Evolutionary conservation across 257 asterid species (phyloP), one percentile per base, ranked within the genome.

Genomic region (Echites panduratus): DNA sequence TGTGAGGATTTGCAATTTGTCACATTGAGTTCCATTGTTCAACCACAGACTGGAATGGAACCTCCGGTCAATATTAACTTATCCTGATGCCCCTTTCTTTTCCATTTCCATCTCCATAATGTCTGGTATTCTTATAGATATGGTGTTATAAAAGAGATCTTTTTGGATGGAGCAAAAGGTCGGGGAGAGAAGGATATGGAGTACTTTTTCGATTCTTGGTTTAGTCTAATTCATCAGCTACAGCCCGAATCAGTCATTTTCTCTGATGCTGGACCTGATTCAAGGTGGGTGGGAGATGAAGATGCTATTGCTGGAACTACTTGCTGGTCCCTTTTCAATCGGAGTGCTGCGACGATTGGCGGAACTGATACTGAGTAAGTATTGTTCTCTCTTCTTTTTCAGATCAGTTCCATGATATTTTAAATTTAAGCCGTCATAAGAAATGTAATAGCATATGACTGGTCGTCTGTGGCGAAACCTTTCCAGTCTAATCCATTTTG

Each of bases 211-310:
- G 87, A 86, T 64, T 90, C 83, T 69, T 92, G 99, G 99, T 92
- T 88, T 84, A 81, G 87, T 75, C 79, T 87, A 26, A 84, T 92
- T 82, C 98, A 87, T 89, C 98, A 95, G 79, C 93, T 75, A 72
- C 99, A 95, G 79, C 94, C 99, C 0, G 66, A 80, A 72, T 85
- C 96, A 2, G 83, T 89, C 81, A 90, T 95, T 70, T 95, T 95
- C 72, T 89, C 97, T 0, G 99, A 92, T 84, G 91, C 85, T 49
- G 98, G 98, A 71, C 99, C 98, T 0, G 98, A 95, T 74, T 78
- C 85, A 13, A 86, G 99, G 85, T 95, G 98, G 99, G 85, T 95
- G 14, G 99, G 99, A 27, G 89, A 92, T 47, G 99, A 95, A 77
- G 83, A 75, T 63, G 99, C 97, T 57, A 79, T 77, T 80, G 92